A percentile compares a stretch with the other conserved stretches of the same genome.
phyloP scores from a whole-genome alignment of 192 early-diverging fungal species.

The Ramicandelaber brevisporus region DNA sequence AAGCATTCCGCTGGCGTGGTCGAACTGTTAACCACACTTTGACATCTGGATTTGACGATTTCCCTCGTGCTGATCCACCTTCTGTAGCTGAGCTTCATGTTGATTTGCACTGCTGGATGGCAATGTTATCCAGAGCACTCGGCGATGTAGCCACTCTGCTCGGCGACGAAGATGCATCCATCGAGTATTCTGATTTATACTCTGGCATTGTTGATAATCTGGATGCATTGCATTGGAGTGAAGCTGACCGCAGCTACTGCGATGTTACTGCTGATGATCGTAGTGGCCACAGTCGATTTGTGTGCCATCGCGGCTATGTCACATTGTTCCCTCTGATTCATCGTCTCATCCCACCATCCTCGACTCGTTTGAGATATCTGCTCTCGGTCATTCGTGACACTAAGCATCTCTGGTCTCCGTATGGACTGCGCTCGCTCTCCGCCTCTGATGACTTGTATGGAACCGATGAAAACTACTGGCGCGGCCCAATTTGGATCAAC shows the following conservation, averaged over 20 bases:
- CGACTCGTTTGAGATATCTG: slow-evolving; percentile 36
- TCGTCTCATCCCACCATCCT: slow-evolving; percentile 38
- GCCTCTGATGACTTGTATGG: slow-evolving; percentile 31
- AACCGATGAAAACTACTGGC: slow-evolving; percentile 83
- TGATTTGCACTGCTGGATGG: slow-evolving; percentile 59
- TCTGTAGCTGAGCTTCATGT: slow-evolving; percentile 49
- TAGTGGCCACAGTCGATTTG: slow-evolving; percentile 7
- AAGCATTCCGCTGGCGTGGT: slow-evolving; percentile 79
- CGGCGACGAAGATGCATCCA: slow-evolving; percentile 23
- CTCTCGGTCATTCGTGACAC: slow-evolving; percentile 55
- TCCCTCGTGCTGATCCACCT: slow-evolving; percentile 54
- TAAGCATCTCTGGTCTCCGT: slow-evolving; percentile 57
- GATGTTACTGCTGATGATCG: slow-evolving; percentile 29
- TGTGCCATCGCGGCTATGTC: too few relatives aligned
- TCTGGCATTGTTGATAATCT: slow-evolving; percentile 22
- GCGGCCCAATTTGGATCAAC: slow-evolving; percentile 83
- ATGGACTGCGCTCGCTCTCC: slow-evolving; percentile 42
- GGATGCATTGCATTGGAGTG: slow-evolving; percentile 48
- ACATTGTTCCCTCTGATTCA: slow-evolving; percentile 63
- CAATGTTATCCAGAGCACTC: slow-evolving; percentile 24
- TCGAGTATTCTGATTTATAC: slow-evolving; percentile 23
- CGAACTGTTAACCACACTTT: slow-evolving; percentile 58
- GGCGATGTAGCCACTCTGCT: slow-evolving; percentile 27
- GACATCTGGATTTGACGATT: slow-evolving; percentile 85
- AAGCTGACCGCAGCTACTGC: slow-evolving; percentile 25